Conservation (phyloP, 2,329 filamentous ascomycete genomes). For the Xylariales sp. region DNA sequence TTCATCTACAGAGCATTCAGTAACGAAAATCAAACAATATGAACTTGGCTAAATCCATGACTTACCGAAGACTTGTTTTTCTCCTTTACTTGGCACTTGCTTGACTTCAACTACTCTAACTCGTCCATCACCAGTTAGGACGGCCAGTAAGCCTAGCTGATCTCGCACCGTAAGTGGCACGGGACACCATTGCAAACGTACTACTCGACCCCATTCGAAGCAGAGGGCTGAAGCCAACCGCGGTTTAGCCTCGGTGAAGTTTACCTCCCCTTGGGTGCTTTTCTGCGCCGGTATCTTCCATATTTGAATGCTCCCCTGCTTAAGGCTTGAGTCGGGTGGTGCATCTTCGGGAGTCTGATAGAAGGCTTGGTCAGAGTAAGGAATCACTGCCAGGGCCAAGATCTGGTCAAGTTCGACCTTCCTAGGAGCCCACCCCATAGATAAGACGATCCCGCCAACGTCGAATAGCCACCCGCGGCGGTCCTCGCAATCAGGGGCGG, state of each 20-base stretch:
- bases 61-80: constrained; percentile 34
- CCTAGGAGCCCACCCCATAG: constrained; percentile 48
- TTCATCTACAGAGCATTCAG: constrained; percentile 34
- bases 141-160: constrained; percentile 36
- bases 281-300: constrained; percentile 40
- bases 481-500: constrained; percentile 9
- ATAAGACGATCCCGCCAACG: constrained; percentile 46
- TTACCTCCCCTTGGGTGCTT: constrained; percentile 22
- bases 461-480: constrained; percentile 49
- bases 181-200: constrained; percentile 51
- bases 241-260: constrained; percentile 30
- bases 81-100: constrained; percentile 20
- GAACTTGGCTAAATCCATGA: background rate
- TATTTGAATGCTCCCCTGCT: constrained; percentile 46
- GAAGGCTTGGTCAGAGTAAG: constrained; percentile 44
- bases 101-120: constrained; percentile 43
- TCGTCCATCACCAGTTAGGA: constrained; percentile 47
- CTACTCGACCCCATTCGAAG: constrained; percentile 46
- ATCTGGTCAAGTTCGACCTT: constrained; percentile 35
- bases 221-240: constrained; percentile 40
- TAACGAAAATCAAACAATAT: constrained; percentile 3
- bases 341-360: constrained; percentile 33
- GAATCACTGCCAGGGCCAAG: constrained; percentile 47
- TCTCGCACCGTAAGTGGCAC: constrained; percentile 26
- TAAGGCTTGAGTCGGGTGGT: constrained; percentile 30